These are phyloP conservation scores for Fusarium staphyleae DNA, from an alignment of 2,329 filamentous ascomycete species.

Conservation along the genomic window DNA sequence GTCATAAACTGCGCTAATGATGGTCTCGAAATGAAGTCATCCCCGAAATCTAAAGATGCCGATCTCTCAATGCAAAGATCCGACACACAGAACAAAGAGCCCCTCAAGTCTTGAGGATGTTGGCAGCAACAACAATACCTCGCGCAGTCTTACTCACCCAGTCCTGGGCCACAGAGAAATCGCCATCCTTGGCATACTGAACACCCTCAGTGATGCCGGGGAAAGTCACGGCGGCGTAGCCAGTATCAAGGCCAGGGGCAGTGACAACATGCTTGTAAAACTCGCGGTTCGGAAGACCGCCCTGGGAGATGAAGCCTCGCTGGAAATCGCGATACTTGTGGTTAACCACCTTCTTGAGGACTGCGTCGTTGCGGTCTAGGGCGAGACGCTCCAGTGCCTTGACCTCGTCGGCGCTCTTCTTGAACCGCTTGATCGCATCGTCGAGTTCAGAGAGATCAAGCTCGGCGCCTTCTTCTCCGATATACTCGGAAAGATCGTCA, in stretches of 20 bases:
- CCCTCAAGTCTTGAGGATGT: conserved; percentile 43
- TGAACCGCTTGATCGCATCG: conserved; percentile 50
- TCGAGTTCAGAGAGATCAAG: conserved; percentile 50
- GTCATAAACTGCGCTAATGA: conserved; percentile 14
- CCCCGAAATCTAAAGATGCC: neutral
- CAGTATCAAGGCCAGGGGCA: conserved; percentile 56
- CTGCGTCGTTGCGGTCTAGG: conserved; percentile 36
- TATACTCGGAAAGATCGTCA: conserved; percentile 46
- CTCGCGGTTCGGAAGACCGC: conserved; percentile 53
- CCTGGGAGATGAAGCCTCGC: conserved; percentile 56
- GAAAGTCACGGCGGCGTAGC: conserved; percentile 52
- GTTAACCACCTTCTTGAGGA: conserved; percentile 50
- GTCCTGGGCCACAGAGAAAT: conserved; percentile 42
- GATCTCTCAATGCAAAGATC: too few relatives aligned
- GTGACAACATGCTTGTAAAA: conserved; percentile 57
- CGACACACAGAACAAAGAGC: neutral
- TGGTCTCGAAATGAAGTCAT: conserved; percentile 1
- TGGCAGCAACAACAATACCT: conserved; percentile 46
- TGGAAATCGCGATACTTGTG: conserved; percentile 58
- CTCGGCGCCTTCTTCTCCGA: conserved; percentile 42
- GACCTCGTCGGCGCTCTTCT: conserved; percentile 42
- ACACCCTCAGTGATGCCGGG: conserved; percentile 73
- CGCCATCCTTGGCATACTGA: conserved; percentile 53
- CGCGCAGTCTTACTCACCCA: conserved; percentile 48
- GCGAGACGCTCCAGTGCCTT: conserved; percentile 46